Evolutionary conservation across 768 basidiomycete genomes (phyloP).

Genomic region (Butyriboletus loyo): DNA sequence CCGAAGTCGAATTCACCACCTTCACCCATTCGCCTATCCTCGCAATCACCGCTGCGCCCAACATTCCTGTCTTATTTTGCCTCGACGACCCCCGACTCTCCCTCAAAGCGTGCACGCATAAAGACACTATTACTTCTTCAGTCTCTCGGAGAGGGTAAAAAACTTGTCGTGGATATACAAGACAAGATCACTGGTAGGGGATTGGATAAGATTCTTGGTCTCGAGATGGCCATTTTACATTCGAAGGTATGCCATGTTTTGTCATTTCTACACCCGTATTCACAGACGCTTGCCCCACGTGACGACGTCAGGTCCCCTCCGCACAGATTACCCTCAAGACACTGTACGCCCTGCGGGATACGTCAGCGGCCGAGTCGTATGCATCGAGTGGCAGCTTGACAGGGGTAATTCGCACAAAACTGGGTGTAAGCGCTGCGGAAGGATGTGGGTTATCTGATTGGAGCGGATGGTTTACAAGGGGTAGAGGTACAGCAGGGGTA

Average conservation of each 20-base stretch:
- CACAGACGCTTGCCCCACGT: neutral
- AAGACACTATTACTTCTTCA: constrained; percentile 80
- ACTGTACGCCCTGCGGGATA: constrained; percentile 69
- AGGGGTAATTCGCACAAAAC: constrained; percentile 58
- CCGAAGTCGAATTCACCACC: constrained; percentile 5
- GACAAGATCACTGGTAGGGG: constrained; percentile 14
- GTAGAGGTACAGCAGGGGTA: constrained; percentile 47
- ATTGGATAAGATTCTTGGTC: constrained; percentile 51
- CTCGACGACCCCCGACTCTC: constrained; percentile 79
- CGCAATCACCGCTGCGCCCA: constrained; percentile 11
- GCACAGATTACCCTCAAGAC: constrained; percentile 51
- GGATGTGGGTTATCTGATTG: constrained; percentile 40
- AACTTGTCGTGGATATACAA: constrained; percentile 17
- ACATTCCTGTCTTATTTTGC: constrained; percentile 64
- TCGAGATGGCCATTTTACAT: constrained; percentile 77
- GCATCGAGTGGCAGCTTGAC: constrained; percentile 72
- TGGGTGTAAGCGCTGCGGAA: constrained; percentile 54
- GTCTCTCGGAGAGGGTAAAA: constrained; percentile 19
- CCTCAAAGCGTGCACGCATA: constrained; percentile 67
- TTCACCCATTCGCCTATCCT: neutral
- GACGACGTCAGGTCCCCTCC: constrained; percentile 5
- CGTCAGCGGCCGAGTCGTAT: constrained; percentile 78
- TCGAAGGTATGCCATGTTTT: constrained; percentile 55
- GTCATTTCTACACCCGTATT: neutral
- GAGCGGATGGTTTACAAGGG: constrained; percentile 38